Evolutionary conservation across 768 basidiomycete genomes (phyloP).

Genomic region (Leccinum variicolor): DNA sequence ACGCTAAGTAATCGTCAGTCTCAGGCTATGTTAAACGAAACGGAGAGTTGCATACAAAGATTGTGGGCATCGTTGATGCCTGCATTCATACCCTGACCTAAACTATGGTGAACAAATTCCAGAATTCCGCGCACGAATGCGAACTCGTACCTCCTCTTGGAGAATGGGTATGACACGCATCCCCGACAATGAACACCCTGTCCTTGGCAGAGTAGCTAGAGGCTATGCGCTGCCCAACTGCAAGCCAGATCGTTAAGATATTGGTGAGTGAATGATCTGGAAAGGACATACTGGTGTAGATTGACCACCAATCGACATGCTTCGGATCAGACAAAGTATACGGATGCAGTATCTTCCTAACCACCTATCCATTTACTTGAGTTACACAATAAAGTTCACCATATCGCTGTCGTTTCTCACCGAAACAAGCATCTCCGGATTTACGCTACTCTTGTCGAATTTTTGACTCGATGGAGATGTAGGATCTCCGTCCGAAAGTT

Average conservation of each 20-base stretch:
- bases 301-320: background rate
- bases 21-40: constrained; percentile 48
- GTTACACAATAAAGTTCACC: background rate
- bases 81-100: constrained; percentile 73
- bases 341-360: background rate
- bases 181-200: constrained; percentile 71
- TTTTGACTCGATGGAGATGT: background rate
- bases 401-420: background rate
- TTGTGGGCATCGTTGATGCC: constrained; percentile 73
- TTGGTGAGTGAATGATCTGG: background rate
- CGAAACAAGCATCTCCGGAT: background rate
- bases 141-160: constrained; percentile 51
- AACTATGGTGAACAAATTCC: background rate
- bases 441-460: background rate
- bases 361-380: background rate
- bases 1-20: constrained; percentile 43
- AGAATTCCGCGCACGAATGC: background rate
- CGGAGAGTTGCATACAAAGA: constrained; percentile 38
- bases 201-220: constrained; percentile 54
- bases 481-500: background rate
- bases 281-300: background rate
- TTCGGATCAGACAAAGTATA: background rate
- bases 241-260: background rate
- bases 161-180: constrained; percentile 67
- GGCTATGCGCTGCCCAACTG: constrained; percentile 72